Evolutionary conservation across 345 rosid genomes (phyloP).

Genomic region (Salix arbutifolia): DNA sequence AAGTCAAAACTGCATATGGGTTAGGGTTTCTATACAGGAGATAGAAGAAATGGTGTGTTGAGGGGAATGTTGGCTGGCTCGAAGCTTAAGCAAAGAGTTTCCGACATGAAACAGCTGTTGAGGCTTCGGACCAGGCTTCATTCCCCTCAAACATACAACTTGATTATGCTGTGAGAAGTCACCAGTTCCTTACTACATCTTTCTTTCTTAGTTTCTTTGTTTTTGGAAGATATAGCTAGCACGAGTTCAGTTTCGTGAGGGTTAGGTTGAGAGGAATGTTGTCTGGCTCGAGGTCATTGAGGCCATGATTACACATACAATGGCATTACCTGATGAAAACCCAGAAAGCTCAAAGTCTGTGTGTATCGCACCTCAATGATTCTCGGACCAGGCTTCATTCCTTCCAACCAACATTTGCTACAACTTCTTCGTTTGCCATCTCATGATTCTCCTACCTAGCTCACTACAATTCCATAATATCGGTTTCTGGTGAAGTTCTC

Average conservation of each 20-base stretch:
- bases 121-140: conserved; percentile 52
- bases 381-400: neutral
- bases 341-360: neutral
- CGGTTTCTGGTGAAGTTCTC: neutral
- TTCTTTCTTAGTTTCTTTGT: neutral
- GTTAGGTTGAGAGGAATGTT: neutral
- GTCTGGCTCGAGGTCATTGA: neutral
- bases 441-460: neutral
- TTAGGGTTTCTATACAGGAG: neutral
- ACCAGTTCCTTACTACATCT: neutral
- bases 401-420: neutral
- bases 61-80: conserved; percentile 1
- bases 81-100: neutral
- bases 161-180: neutral
- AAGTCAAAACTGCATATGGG: neutral
- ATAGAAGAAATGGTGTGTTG: neutral
- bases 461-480: neutral
- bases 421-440: neutral
- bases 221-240: neutral
- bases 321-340: neutral
- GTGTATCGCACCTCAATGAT: neutral
- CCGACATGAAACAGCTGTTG: neutral
- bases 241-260: neutral
- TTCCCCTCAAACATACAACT: conserved; percentile 34
- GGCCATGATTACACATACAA: neutral